Evolutionary conservation across 2,329 filamentous ascomycete species (phyloP), one percentile per base, ranked within the genome.

Genomic region (Talaromyces sp.): DNA sequence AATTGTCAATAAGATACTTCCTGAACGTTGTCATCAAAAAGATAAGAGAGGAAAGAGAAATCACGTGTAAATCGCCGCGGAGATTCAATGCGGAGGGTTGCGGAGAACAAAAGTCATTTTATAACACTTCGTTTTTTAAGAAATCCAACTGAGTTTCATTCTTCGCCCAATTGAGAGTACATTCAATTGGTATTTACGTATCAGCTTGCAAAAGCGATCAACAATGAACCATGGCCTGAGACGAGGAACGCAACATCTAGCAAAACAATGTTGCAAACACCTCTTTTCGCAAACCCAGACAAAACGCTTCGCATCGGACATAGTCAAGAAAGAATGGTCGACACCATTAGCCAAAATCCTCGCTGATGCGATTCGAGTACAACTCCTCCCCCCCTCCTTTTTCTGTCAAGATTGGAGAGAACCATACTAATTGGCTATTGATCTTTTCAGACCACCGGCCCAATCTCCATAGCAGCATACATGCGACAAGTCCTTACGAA

Each of bases 401-500:
- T 9, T 17, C 9, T 8, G 3, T 19, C 0, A 19, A 35, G 35
- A 35, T 5, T 3, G n/a, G n/a, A n/a, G n/a, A 31, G 6, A 31
- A 19, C 8, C 7, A 3, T 1, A 11, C 19, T 45, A 21, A 17
- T 19, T 13, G 17, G 31, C 2, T 65, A 17, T n/a, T n/a, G 33
- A 10, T 4, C 2, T 19, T 0, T 39, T n/a, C n/a, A 89, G 85
- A 84, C 88, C 40, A 97, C 94, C 10, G 94, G 94, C 0, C 93
- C 94, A 3, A 86, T 97, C 28, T 90, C 94, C 0, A 83, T 99
- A 61, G 92, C 94, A 5, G 88, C 91, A 54, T 99, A 92, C 73
- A 99, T 99, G 94, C 92, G 94, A 70, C 96, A 97, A 87, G 97
- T 93, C 72, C 84, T 99, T 63, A 99, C 94, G 0, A 89, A 89